phyloP scores from a whole-genome alignment of 768 basidiomycete genomes.

The Lyophyllum semitale region DNA sequence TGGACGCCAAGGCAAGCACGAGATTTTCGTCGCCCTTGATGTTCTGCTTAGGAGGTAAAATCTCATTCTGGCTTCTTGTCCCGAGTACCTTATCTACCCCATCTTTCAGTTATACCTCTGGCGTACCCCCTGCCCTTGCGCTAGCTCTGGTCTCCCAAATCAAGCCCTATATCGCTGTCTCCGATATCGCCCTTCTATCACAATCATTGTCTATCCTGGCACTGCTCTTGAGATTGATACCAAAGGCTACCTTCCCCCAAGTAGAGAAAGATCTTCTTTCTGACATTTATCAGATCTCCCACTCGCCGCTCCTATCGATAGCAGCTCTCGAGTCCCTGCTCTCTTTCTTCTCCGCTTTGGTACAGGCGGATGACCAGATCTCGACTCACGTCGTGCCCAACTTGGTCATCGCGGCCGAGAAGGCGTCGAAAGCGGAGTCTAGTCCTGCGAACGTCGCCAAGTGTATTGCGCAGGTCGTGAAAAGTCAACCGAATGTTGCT shows the following conservation, averaged over 20 bases:
- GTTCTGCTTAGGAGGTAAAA: slow-evolving; percentile 67
- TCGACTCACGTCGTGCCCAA: slow-evolving; percentile 81
- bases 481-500: slow-evolving; percentile 66
- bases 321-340: slow-evolving; percentile 80
- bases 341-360: slow-evolving; percentile 79
- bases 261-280: slow-evolving; percentile 71
- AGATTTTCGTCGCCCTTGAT: slow-evolving; percentile 78
- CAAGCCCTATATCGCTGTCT: slow-evolving; percentile 69
- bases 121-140: slow-evolving; percentile 59
- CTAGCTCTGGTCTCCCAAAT: slow-evolving; percentile 70
- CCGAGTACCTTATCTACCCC: neutral
- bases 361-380: slow-evolving; percentile 81
- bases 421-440: slow-evolving; percentile 57
- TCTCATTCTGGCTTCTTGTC: neutral
- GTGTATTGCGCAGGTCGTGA: slow-evolving; percentile 83
- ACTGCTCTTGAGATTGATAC: slow-evolving; percentile 68
- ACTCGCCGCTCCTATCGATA: slow-evolving; percentile 79
- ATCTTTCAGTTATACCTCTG: slow-evolving; percentile 35
- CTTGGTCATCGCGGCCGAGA: slow-evolving; percentile 67
- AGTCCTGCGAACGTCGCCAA: slow-evolving; percentile 76
- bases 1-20: slow-evolving; percentile 74
- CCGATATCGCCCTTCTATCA: slow-evolving; percentile 79
- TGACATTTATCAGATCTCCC: slow-evolving; percentile 69
- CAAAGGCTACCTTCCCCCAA: slow-evolving; percentile 68
- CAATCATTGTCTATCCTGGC: slow-evolving; percentile 69